Percentiles rank a stretch among this genome's conserved stretches.
Conservation (phyloP, 1,139 yeast species). For the Yamadazyma trypodendri region DNA sequence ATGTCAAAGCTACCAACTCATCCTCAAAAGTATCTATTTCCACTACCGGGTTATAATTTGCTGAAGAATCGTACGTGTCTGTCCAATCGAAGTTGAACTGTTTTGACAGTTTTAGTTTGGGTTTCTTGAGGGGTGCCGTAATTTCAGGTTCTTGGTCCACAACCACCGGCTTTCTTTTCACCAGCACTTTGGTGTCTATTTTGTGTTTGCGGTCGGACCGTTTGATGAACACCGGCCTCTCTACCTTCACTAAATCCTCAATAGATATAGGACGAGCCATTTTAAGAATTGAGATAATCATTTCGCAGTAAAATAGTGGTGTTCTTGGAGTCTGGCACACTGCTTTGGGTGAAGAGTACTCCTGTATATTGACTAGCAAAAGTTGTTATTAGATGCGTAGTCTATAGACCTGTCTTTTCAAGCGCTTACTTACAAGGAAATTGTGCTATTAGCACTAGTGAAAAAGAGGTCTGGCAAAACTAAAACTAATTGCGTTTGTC, state of each 20-base stretch:
- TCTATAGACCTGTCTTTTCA: too few relatives aligned
- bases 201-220: conserved; percentile 4
- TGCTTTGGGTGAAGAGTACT: too few relatives aligned
- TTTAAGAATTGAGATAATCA: background rate
- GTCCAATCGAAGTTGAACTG: conserved; percentile 74
- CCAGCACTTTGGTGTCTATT: conserved; percentile 33
- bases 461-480: too few relatives aligned
- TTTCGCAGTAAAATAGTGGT: too few relatives aligned
- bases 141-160: background rate
- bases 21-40: conserved; percentile 16
- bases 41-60: conserved; percentile 43
- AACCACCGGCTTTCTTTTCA: conserved; percentile 20
- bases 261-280: conserved; percentile 3
- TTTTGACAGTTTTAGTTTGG: conserved; percentile 2
- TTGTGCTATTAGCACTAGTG: too few relatives aligned
- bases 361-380: too few relatives aligned
- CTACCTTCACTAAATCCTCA: conserved; percentile 6
- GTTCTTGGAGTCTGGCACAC: too few relatives aligned
- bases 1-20: conserved; percentile 7
- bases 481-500: too few relatives aligned
- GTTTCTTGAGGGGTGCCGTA: background rate
- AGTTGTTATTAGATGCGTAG: too few relatives aligned
- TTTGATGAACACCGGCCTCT: conserved; percentile 14
- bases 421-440: too few relatives aligned
- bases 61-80: conserved; percentile 61